Evolutionary conservation across 495 filamentous ascomycete species (phyloP).

Genomic region (Cetradonia linearis): DNA sequence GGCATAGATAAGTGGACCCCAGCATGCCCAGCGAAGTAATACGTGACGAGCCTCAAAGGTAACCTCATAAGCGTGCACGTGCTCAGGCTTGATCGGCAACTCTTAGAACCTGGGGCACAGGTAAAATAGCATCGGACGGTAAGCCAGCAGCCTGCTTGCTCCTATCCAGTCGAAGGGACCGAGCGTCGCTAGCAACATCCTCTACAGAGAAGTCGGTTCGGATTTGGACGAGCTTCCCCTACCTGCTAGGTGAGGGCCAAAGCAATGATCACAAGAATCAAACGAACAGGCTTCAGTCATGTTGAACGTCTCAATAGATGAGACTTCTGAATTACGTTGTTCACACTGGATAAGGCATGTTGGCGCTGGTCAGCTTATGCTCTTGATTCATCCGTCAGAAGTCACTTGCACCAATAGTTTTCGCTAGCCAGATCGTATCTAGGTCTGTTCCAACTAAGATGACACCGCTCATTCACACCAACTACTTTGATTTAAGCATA

Average conservation of each 20-base stretch:
- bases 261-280: background rate
- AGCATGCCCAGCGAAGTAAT: background rate
- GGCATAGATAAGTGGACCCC: background rate
- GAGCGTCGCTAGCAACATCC: background rate
- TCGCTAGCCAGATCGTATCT: background rate
- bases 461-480: background rate
- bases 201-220: background rate
- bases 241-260: background rate
- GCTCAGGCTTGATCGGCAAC: background rate
- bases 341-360: background rate
- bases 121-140: background rate
- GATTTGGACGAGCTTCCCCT: background rate
- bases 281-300: background rate
- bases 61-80: background rate
- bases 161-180: background rate
- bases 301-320: background rate
- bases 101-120: background rate
- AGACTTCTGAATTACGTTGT: background rate
- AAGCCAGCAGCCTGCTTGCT: background rate
- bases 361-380: constrained; percentile 3
- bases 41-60: constrained; percentile 5
- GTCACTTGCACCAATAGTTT: background rate
- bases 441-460: background rate
- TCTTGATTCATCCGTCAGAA: background rate
- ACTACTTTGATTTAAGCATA: constrained; percentile 1